A percentile compares a stretch with the other conserved stretches of the same genome.
Evolutionary conservation across 1,139 yeast genomes (phyloP).

Genomic region (Yamadazyma mexicana): DNA sequence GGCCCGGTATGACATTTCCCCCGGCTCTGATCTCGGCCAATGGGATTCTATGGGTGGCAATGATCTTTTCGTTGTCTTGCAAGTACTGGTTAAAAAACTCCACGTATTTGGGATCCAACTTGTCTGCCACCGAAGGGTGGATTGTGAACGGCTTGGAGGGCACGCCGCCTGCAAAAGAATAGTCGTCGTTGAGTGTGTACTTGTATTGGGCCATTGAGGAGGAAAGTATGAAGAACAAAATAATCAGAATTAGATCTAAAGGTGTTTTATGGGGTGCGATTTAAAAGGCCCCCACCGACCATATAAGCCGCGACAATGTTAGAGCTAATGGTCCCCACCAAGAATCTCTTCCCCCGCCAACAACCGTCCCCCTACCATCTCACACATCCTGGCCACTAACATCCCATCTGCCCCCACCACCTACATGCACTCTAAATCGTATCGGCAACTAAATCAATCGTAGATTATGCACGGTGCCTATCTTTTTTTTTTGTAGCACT

Average conservation of each 20-base stretch:
- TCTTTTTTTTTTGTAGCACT: no score
- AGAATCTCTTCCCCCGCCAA: neutral
- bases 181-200: slow-evolving; percentile 18
- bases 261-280: neutral
- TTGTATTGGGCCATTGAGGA: slow-evolving; percentile 10
- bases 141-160: slow-evolving; percentile 25
- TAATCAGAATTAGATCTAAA: neutral
- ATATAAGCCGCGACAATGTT: neutral
- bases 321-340: neutral
- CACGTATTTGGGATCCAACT: slow-evolving; percentile 33
- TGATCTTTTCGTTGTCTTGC: slow-evolving; percentile 28
- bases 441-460: no score
- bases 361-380: neutral
- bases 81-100: slow-evolving; percentile 32
- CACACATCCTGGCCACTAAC: no score
- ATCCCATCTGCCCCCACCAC: no score
- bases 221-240: neutral
- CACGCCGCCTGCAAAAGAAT: slow-evolving; percentile 22
- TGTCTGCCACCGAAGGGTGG: slow-evolving; percentile 21
- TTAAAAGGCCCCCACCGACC: neutral
- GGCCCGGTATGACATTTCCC: slow-evolving; percentile 52
- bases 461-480: no score
- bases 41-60: slow-evolving; percentile 44
- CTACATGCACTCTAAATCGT: no score
- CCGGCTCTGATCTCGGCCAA: slow-evolving; percentile 34